Percentiles rank a stretch among this genome's conserved stretches.
phyloP scores from a whole-genome alignment of 345 rosid species.

The Pistacia vera region DNA sequence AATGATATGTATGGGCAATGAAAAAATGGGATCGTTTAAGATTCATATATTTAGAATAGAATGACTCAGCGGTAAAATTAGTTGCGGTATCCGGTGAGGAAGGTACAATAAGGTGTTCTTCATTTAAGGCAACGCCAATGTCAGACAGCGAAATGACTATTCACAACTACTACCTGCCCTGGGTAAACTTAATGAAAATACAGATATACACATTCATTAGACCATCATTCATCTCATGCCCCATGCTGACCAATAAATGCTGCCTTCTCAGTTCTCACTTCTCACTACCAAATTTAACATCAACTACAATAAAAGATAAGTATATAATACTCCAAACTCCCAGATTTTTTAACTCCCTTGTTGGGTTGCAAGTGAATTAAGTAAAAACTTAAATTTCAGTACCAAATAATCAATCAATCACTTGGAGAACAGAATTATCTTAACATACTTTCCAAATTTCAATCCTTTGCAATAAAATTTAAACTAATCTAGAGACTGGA shows the following conservation, averaged over 20 bases:
- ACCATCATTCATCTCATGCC: not conserved
- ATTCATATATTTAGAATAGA: too few species aligned
- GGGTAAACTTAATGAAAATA: not conserved
- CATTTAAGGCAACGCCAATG: too few species aligned
- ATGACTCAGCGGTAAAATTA: too few species aligned
- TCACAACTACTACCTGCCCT: not conserved
- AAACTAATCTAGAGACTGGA: constrained; percentile 23
- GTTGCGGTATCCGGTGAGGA: too few species aligned
- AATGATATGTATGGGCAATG: too few species aligned
- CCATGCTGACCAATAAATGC: not conserved
- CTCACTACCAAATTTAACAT: not conserved
- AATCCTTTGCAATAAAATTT: constrained; percentile 13
- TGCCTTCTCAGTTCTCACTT: not conserved
- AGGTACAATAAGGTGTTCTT: too few species aligned
- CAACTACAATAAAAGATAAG: not conserved
- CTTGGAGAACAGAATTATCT: constrained; percentile 16
- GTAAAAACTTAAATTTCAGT: not conserved
- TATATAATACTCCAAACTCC: not conserved
- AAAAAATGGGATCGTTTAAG: too few species aligned
- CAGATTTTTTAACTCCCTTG: not conserved
- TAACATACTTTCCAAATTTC: constrained; percentile 20
- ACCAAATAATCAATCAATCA: constrained; percentile 21
- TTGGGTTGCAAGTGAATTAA: constrained; percentile 5
- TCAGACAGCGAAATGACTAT: too few species aligned
- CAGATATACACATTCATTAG: not conserved